These are phyloP conservation scores for Setomelanomma holmii DNA, from an alignment of 2,329 filamentous ascomycete genomes.

Conservation along the genomic window DNA sequence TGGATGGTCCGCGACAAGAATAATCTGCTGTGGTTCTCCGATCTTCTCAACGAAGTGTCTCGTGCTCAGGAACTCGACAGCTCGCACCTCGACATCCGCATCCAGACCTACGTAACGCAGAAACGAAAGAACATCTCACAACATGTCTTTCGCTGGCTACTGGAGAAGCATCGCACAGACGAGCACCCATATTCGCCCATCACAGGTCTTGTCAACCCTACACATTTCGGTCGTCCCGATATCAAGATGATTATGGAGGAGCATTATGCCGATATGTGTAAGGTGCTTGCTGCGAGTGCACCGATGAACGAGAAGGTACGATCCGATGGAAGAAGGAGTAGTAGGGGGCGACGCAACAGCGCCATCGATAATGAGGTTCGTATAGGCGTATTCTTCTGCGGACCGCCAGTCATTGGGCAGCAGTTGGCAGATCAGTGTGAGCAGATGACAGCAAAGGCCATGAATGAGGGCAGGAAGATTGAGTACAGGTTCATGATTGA, in stretches of 20 bases:
- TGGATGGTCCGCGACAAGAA: slow-evolving; percentile 67
- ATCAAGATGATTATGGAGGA: slow-evolving; percentile 60
- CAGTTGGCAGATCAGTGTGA: slow-evolving; percentile 63
- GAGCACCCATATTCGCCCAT: slow-evolving; percentile 61
- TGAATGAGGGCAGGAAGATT: slow-evolving; percentile 60
- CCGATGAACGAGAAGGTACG: slow-evolving; percentile 24
- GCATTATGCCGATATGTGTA: slow-evolving; percentile 62
- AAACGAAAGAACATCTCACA: slow-evolving; percentile 61
- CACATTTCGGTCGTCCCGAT: slow-evolving; percentile 63
- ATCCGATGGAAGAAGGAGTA: slow-evolving; percentile 17
- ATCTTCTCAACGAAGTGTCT: slow-evolving; percentile 58
- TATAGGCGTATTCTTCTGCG: slow-evolving; percentile 65
- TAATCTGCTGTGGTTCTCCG: slow-evolving; percentile 64
- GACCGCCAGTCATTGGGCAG: slow-evolving; percentile 62
- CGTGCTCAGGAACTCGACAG: slow-evolving; percentile 46
- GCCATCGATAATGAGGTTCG: slow-evolving; percentile 47
- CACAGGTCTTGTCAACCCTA: slow-evolving; percentile 62
- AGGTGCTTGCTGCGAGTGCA: slow-evolving; percentile 31
- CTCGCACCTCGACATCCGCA: slow-evolving; percentile 59
- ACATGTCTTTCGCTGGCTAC: slow-evolving; percentile 63
- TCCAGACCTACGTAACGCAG: slow-evolving; percentile 64
- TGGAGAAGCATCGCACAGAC: slow-evolving; percentile 63
- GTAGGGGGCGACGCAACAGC: slow-evolving; percentile 1
- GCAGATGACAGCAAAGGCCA: slow-evolving; percentile 58
- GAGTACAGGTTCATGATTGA: slow-evolving; percentile 67